Base-by-base conservation (phyloP, 1,284 basidiomycete genomes). In the Rhizoctonia solani region DNA sequence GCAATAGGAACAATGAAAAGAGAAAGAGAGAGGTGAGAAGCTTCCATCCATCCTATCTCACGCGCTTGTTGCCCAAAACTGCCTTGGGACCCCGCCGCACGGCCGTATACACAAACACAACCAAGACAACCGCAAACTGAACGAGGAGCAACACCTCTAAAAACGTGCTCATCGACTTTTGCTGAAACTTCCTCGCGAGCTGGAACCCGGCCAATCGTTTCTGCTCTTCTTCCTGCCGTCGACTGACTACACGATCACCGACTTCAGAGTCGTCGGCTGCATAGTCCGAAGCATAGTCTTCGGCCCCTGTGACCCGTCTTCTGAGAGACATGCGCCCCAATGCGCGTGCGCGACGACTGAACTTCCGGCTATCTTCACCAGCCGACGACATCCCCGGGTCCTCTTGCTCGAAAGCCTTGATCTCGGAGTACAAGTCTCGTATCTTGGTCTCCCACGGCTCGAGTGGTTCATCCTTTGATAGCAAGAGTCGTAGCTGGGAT, bases 81-180 rank as follows among this genome's bases (percentile, higher is more conserved):
- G 65, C 66, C 25, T 67, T 56, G 23, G 69, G 69, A 5, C 69
- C 69, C 34, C 54, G 46, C 55, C 69, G 34, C 2, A 69, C 65
- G 30, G 69, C 53, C 16, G 66, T 66, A 63, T 67, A 67, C 55
- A 69, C 66, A 63, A 69, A 69, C 54, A 68, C 66, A 9, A 63
- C 56, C 41, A 69, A 34, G 41, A 69, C 66, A 23, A 67, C 49
- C 30, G 59, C 55, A 37, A 69, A 69, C 56, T 69, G 66, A n/a
- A 69, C 56, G 39, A 69, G 27, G 49, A 69, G 34, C 69, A 66
- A 56, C 14, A 68, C 47, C 39, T 69, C 69, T 34, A 69, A 67
- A 37, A 69, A 63, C 19, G 66, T 68, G 29, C 58, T 54, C 25
- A 69, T 50, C 52, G 52, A 67, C 21, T 54, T 69, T 29, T 65